Evolutionary conservation across 345 rosid species (phyloP).

Genomic region (Dovyalis caffra): DNA sequence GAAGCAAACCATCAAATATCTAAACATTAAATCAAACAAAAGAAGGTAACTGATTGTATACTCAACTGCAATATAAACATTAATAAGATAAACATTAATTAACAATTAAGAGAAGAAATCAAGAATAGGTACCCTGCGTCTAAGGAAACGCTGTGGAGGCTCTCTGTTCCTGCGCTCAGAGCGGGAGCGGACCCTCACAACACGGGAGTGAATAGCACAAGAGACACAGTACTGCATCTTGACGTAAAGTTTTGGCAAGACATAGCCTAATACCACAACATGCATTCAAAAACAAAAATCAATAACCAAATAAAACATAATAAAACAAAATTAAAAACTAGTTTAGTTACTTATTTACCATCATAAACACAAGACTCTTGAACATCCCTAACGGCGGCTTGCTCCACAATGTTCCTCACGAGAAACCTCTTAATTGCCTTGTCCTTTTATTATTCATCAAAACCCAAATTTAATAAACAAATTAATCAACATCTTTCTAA

Average conservation of each 20-base stretch:
- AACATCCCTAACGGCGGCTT: conserved; percentile 88
- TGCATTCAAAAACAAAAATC: not conserved
- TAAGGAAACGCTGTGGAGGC: conserved; percentile 78
- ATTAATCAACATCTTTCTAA: not conserved
- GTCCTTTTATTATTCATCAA: conserved; percentile 37
- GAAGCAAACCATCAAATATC: not conserved
- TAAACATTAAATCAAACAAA: not conserved
- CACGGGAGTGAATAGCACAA: conserved; percentile 96
- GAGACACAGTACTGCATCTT: conserved; percentile 96
- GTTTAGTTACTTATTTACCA: conserved; percentile 27
- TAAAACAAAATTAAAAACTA: not conserved
- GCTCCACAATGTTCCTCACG: conserved; percentile 91
- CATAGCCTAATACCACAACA: conserved; percentile 41
- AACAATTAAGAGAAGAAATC: not conserved
- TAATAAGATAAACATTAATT: not conserved
- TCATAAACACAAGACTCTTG: conserved; percentile 87
- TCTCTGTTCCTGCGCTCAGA: conserved; percentile 69
- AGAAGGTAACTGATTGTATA: too few species aligned
- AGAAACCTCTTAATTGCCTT: conserved; percentile 84
- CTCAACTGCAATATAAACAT: too few species aligned
- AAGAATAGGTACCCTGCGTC: conserved; percentile 55
- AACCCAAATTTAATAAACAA: not conserved
- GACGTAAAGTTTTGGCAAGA: conserved; percentile 72
- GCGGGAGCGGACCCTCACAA: conserved; percentile 89
- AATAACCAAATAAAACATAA: not conserved